phyloP scores from a whole-genome alignment of 176 grass and related monocot genomes.

The Raddia guianensis region DNA sequence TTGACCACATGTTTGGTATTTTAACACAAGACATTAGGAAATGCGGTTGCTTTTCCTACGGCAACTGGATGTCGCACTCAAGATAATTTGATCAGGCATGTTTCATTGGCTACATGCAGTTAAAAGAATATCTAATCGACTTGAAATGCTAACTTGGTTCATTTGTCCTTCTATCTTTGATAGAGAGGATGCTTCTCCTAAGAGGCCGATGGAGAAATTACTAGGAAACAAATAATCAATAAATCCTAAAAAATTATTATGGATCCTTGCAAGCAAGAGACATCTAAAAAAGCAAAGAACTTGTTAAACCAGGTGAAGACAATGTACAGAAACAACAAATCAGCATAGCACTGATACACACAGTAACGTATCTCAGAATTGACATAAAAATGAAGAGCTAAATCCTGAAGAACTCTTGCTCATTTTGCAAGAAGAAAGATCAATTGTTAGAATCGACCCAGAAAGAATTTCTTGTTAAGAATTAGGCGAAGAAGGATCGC shows the following conservation, averaged over 20 bases:
- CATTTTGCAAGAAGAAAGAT: constrained; percentile 16
- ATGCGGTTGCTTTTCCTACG: constrained; percentile 9
- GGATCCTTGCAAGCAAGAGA: constrained; percentile 7
- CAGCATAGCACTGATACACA: not conserved
- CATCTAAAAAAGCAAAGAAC: not conserved
- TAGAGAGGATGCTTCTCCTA: not conserved
- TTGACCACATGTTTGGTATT: constrained; percentile 23
- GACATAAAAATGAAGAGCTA: not conserved
- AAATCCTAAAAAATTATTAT: not conserved
- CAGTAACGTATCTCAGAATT: not conserved
- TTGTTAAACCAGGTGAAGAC: not conserved
- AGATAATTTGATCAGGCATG: not conserved
- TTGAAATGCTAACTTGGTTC: constrained; percentile 17
- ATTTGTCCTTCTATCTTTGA: not conserved
- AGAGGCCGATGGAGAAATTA: not conserved
- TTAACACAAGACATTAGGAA: constrained; percentile 14
- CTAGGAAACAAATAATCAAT: not conserved
- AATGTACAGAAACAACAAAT: not conserved
- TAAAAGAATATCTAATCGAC: constrained; percentile 22
- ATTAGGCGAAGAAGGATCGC: not conserved
- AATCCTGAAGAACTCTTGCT: constrained; percentile 1
- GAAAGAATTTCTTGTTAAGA: constrained; percentile 27
- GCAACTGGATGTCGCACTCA: constrained; percentile 14
- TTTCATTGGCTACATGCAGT: not conserved
- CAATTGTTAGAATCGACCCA: not conserved